Base-by-base conservation (phyloP, 2,329 filamentous ascomycete species). In the Apiospora saccharicola region DNA sequence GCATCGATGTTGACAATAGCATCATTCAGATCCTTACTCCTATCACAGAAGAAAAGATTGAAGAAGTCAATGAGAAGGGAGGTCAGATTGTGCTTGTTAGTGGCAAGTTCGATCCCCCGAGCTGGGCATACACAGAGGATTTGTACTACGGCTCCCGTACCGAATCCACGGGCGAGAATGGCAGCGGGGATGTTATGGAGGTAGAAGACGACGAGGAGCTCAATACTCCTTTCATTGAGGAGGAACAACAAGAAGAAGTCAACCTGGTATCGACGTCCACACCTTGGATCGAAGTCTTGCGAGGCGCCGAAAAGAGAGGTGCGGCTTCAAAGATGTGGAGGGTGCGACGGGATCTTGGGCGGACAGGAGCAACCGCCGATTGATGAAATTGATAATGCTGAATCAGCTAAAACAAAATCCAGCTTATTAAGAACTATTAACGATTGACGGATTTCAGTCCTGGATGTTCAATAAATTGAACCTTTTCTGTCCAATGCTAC, bases 81-180 rank as follows among this genome's bases (percentile, higher is more conserved):
- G 83, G 85, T 44, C 82, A 85, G 22, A 82, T 93, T 22, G 87
- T 93, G 3, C 84, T 94, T 4, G 87, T 94, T 0, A 88, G 91
- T 71, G 92, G 92, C 2, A 91, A 89, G 75, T 89, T 93, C 71
- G 92, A 94, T 76, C 83, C 88, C 1, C 91, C 92, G 0, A 90
- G 86, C 3, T 94, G 92, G 91, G 90, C 91, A 1, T 93, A 92
- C 74, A 89, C 89, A 0, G 92, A 94, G 78, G 89, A 91, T 47
- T 75, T 91, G 22, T 87, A 90, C 74, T 76, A 80, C 34, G 47
- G 72, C 30, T 41, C 73, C 24, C 30, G 14, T 77, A 75, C 64
- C 73, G 74, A 34, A 16, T 72, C 51, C 24, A 75, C 78, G 7
- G 74, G 14, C 12, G 75, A 73, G 6, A 77, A 77, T 44, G 72